phyloP scores from a whole-genome alignment of 2,329 filamentous ascomycete species.

The Penicillium sp. region DNA sequence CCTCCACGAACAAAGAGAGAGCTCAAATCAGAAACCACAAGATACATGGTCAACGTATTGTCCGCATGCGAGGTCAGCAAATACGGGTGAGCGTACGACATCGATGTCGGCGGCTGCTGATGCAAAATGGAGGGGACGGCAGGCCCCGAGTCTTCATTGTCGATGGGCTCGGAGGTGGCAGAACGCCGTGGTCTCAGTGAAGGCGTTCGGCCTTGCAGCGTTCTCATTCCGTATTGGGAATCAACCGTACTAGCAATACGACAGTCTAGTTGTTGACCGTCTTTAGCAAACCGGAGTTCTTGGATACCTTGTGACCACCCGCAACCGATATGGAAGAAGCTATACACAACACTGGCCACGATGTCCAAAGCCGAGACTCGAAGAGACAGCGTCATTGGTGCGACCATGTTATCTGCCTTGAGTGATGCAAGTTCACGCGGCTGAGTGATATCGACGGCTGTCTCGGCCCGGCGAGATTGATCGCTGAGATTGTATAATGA shows the following conservation, averaged over 20 bases:
- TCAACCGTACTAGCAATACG: conserved; percentile 40
- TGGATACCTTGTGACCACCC: conserved; percentile 93
- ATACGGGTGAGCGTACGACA: conserved; percentile 77
- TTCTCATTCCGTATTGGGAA: conserved; percentile 32
- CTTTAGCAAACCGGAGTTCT: conserved; percentile 64
- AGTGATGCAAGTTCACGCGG: conserved; percentile 66
- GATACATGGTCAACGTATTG: conserved; percentile 77
- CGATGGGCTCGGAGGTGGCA: conserved; percentile 20
- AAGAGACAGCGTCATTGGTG: conserved; percentile 77
- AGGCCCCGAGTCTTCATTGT: conserved; percentile 12
- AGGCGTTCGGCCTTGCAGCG: conserved; percentile 7
- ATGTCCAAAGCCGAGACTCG: conserved; percentile 60
- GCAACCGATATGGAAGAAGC: conserved; percentile 66
- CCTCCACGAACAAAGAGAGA: conserved; percentile 65
- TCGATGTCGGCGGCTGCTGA: conserved; percentile 52
- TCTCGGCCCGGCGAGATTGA: conserved; percentile 2
- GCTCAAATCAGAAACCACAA: conserved; percentile 67
- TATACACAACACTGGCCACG: conserved; percentile 82
- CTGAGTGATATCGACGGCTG: conserved; percentile 16
- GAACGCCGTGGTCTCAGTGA: conserved; percentile 11
- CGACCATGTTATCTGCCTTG: conserved; percentile 70
- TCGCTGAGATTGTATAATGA: conserved; percentile 65
- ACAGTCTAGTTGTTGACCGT: conserved; percentile 41
- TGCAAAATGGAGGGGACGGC: conserved; percentile 31
- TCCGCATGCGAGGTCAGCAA: conserved; percentile 77